These are phyloP conservation scores for Apiospora kogelbergensis DNA, from an alignment of 2,329 filamentous ascomycete species.

Conservation along the genomic window DNA sequence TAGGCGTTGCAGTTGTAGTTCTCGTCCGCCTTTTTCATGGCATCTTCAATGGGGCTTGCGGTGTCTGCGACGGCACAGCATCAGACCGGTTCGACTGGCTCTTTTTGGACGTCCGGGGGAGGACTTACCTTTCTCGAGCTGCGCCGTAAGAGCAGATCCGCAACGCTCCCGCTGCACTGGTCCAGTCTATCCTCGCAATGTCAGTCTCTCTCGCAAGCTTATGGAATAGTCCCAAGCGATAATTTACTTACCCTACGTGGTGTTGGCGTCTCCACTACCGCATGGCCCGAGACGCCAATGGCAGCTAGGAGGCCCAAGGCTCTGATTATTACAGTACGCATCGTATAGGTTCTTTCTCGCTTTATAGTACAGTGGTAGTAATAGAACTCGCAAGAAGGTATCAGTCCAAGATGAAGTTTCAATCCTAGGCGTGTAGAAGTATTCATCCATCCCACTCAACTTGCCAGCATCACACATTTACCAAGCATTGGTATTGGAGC, in stretches of 20 bases:
- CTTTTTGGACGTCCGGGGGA: too few species aligned
- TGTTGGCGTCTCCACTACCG: background rate
- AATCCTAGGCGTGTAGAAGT: background rate
- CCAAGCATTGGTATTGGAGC: background rate
- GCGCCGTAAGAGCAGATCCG: slow-evolving; percentile 20
- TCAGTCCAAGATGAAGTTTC: background rate
- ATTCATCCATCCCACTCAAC: background rate
- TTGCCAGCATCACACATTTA: background rate
- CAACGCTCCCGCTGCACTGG: slow-evolving; percentile 23
- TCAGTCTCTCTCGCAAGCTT: background rate
- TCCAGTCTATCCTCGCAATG: slow-evolving; percentile 18
- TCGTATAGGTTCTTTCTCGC: background rate
- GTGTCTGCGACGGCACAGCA: slow-evolving; percentile 16
- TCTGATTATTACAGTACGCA: background rate
- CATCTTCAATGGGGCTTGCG: slow-evolving; percentile 29
- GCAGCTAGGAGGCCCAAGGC: background rate
- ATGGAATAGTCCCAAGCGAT: too few species aligned
- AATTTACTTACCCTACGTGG: background rate
- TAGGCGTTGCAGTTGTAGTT: slow-evolving; percentile 28
- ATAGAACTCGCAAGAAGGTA: background rate
- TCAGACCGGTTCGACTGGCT: background rate
- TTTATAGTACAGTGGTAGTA: background rate
- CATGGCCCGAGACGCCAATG: background rate
- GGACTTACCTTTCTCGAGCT: slow-evolving; percentile 21
- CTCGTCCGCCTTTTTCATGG: slow-evolving; percentile 21